These are phyloP conservation scores for Dianthus caryophyllus DNA, from an alignment of 148 eudicot genomes.

Conservation along the genomic window DNA sequence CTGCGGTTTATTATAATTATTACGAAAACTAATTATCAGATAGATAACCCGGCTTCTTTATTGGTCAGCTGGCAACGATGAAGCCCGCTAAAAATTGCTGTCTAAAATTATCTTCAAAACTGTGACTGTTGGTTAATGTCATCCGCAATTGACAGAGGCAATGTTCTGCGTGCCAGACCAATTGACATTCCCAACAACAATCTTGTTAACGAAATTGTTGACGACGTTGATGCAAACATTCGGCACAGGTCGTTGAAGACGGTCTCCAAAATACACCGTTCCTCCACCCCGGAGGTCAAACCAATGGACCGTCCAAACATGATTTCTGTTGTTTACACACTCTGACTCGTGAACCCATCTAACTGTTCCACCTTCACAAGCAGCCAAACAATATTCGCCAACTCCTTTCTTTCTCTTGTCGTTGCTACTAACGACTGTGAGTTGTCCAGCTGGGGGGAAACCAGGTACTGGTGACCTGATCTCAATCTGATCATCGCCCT, in stretches of 20 bases:
- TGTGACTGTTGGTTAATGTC: no score
- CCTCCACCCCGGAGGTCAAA: neutral
- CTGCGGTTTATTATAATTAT: no score
- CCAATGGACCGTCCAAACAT: neutral
- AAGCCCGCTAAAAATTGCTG: no score
- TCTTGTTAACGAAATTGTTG: neutral
- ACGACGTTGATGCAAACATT: neutral
- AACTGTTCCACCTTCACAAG: neutral
- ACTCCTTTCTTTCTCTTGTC: neutral
- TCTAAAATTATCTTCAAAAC: no score
- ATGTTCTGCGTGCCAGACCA: no score
- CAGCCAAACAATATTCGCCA: neutral
- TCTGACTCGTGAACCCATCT: neutral
- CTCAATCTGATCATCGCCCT: no score
- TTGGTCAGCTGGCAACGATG: no score
- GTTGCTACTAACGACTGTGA: neutral
- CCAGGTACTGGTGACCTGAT: no score
- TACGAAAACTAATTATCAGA: no score
- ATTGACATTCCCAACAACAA: conserved; percentile 1
- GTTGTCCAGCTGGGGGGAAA: neutral
- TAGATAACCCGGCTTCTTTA: no score
- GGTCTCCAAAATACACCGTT: neutral
- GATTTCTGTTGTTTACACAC: neutral
- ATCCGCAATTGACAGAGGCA: no score
- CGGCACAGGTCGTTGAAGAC: neutral